A percentile compares a stretch with the other conserved stretches of the same genome.
phyloP scores from a whole-genome alignment of 441 rosid species.

The Jatropha multifida region DNA sequence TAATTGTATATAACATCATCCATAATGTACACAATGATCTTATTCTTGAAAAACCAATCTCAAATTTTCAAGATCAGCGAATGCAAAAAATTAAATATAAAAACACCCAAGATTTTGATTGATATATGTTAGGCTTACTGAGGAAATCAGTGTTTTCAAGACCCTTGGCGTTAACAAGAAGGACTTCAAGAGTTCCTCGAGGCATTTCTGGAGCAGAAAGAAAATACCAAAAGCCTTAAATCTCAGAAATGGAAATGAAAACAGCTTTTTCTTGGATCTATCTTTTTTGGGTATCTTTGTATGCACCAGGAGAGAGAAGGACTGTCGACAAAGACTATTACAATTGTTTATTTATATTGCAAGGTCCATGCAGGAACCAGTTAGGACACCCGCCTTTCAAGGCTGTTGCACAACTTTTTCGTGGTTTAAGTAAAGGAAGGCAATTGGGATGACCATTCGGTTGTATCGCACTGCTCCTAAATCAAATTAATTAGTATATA shows the following conservation, averaged over 20 bases:
- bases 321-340: neutral
- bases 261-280: no score
- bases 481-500: no score
- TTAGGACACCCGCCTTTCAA: neutral
- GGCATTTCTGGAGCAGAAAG: slow-evolving; percentile 23
- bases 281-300: neutral
- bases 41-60: neutral
- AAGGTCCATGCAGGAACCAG: no score
- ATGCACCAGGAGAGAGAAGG: neutral
- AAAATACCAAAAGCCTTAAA: no score
- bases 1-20: neutral
- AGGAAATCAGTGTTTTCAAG: slow-evolving; percentile 48
- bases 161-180: slow-evolving; percentile 47
- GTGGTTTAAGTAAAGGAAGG: neutral
- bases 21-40: neutral
- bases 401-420: neutral
- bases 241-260: neutral
- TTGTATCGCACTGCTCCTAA: no score
- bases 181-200: slow-evolving; percentile 45
- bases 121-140: slow-evolving; percentile 23
- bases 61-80: neutral
- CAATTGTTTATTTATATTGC: no score
- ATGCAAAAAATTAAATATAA: neutral
- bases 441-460: no score
- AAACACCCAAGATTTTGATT: neutral